Evolutionary conservation across 805 yeast genomes (phyloP).

Genomic region (Pichia ethanolica): DNA sequence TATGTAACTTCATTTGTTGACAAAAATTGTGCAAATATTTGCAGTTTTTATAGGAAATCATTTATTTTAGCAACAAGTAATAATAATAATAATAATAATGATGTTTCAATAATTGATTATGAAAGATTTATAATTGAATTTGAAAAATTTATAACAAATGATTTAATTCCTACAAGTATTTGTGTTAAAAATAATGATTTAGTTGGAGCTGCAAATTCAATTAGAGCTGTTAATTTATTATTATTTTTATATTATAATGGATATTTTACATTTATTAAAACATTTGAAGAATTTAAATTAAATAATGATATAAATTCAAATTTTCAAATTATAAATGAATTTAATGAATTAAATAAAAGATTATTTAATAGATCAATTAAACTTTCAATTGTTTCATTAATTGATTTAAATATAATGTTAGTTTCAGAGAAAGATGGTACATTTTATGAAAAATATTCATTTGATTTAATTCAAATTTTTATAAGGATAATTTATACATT

Average conservation of each 20-base stretch:
- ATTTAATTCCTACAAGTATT: slow-evolving; percentile 5
- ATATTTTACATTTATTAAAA: slow-evolving; percentile 6
- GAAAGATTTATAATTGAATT: slow-evolving; percentile 16
- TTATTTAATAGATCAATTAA: slow-evolving; percentile 14
- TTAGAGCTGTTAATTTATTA: slow-evolving; percentile 15
- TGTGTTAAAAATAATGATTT: slow-evolving; percentile 7
- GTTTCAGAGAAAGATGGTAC: slow-evolving; percentile 5
- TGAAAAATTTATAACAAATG: slow-evolving; percentile 12
- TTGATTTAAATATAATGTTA: slow-evolving; percentile 15
- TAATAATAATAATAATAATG: background rate
- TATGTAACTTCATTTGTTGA: slow-evolving; percentile 4
- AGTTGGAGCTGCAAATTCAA: slow-evolving; percentile 1
- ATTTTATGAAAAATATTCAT: slow-evolving; percentile 14
- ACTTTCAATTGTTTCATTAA: slow-evolving; percentile 14
- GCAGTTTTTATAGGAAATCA: slow-evolving; percentile 10
- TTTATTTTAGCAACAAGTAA: slow-evolving; percentile 7
- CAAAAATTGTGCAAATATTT: slow-evolving; percentile 2
- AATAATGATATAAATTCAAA: background rate
- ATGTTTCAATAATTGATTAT: slow-evolving; percentile 9
- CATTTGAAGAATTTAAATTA: background rate
- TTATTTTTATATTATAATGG: slow-evolving; percentile 17
- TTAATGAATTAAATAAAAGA: slow-evolving; percentile 12
- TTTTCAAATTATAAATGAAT: slow-evolving; percentile 6
- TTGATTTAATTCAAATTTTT: slow-evolving; percentile 20
- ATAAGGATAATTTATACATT: slow-evolving; percentile 13